Evolutionary conservation across 305 asterid species (phyloP).

Genomic region (Coffea humblotiana): DNA sequence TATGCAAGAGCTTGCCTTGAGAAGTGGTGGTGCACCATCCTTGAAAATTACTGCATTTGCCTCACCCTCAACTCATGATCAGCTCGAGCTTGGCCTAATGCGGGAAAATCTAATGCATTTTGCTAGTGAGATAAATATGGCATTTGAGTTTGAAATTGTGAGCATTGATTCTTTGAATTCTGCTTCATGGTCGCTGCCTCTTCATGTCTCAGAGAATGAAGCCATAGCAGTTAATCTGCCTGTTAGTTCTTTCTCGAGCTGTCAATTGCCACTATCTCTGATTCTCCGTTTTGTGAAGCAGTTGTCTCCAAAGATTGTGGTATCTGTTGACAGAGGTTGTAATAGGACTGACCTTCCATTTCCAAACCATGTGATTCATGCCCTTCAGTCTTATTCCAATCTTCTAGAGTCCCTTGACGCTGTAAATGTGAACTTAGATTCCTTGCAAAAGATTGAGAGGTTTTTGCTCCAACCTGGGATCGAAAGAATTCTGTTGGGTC

Average conservation of each 20-base stretch:
- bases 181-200: slow-evolving; percentile 61
- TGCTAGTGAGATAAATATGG: slow-evolving; percentile 61
- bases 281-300: slow-evolving; percentile 75
- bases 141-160: slow-evolving; percentile 63
- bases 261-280: slow-evolving; percentile 51
- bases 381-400: slow-evolving; percentile 75
- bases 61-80: slow-evolving; percentile 67
- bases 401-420: slow-evolving; percentile 88
- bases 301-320: slow-evolving; percentile 74
- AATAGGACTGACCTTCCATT: slow-evolving; percentile 84
- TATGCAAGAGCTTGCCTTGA: slow-evolving; percentile 90
- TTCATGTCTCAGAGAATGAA: slow-evolving; percentile 49
- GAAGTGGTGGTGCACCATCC: slow-evolving; percentile 62
- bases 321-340: slow-evolving; percentile 81
- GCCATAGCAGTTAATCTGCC: slow-evolving; percentile 84
- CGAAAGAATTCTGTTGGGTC: slow-evolving; percentile 56
- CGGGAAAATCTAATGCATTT: slow-evolving; percentile 76
- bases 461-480: slow-evolving; percentile 77
- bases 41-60: slow-evolving; percentile 81
- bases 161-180: slow-evolving; percentile 59
- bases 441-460: slow-evolving; percentile 84
- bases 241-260: slow-evolving; percentile 49
- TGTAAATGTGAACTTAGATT: slow-evolving; percentile 73
- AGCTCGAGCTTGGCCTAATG: slow-evolving; percentile 72
- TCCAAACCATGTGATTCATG: slow-evolving; percentile 73